Conservation (phyloP, 2,329 filamentous ascomycete species). For the Elsinoe perseae region DNA sequence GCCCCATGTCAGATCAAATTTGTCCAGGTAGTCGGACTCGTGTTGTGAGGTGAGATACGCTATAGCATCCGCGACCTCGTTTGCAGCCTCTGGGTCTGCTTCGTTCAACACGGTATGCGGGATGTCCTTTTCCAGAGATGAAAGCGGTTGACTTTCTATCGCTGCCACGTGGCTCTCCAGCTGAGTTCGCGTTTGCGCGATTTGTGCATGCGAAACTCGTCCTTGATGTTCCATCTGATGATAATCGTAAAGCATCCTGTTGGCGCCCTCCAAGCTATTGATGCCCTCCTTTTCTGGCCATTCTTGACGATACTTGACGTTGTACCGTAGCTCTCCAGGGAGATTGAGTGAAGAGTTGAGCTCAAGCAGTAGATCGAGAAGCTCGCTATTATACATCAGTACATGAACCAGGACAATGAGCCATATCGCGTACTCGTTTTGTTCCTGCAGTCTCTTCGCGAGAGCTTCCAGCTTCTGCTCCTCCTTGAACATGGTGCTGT, state of each 20-base stretch:
- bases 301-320: conserved; percentile 41
- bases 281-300: conserved; percentile 18
- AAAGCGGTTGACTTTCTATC: conserved; percentile 27
- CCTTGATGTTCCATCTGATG: conserved; percentile 29
- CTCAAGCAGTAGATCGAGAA: conserved; percentile 82
- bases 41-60: conserved; percentile 62
- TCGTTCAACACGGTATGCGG: conserved; percentile 27
- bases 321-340: conserved; percentile 64
- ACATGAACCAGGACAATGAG: conserved; percentile 27
- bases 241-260: conserved; percentile 29
- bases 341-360: conserved; percentile 80
- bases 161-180: conserved; percentile 28
- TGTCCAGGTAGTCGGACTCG: conserved; percentile 64
- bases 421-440: conserved; percentile 65
- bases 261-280: conserved; percentile 26
- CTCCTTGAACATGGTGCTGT: conserved; percentile 72
- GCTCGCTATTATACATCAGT: conserved; percentile 51
- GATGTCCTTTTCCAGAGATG: conserved; percentile 34
- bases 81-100: conserved; percentile 28
- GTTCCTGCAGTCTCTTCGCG: conserved; percentile 74
- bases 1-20: conserved; percentile 50
- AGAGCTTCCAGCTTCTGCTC: conserved; percentile 75
- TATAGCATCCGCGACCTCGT: conserved; percentile 45
- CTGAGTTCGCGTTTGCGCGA: conserved; percentile 27
- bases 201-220: conserved; percentile 26